Percentiles rank a stretch among this genome's conserved stretches.
phyloP scores from a whole-genome alignment of 1,284 basidiomycete genomes.

The Sutorius eximius region DNA sequence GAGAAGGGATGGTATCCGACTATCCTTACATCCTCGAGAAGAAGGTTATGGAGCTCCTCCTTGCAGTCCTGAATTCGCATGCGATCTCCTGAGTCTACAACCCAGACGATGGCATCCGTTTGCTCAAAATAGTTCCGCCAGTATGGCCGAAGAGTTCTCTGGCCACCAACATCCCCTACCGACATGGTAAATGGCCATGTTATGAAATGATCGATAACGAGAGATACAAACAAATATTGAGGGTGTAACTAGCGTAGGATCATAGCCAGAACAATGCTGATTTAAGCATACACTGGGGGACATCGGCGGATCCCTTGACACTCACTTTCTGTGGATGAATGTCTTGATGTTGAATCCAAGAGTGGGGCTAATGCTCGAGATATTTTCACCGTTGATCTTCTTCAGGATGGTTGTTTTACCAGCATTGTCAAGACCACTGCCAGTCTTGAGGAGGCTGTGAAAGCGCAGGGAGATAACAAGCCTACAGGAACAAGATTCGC shows the following conservation, averaged over 20 bases:
- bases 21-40: constrained; percentile 84
- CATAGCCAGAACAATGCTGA: constrained; percentile 19
- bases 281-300: constrained; percentile 22
- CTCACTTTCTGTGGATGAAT: constrained; percentile 85
- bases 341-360: constrained; percentile 99
- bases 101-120: constrained; percentile 98
- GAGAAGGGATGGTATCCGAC: constrained; percentile 9
- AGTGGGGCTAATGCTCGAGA: constrained; percentile 86
- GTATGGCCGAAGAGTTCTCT: constrained; percentile 92
- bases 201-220: constrained; percentile 9
- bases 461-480: constrained; percentile 5
- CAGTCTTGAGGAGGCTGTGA: constrained; percentile 14
- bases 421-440: constrained; percentile 96
- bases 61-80: constrained; percentile 89
- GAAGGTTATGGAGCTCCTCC: constrained; percentile 80
- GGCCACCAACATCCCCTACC: constrained; percentile 97
- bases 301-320: constrained; percentile 23
- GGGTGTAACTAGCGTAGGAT: constrained; percentile 67
- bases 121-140: constrained; percentile 99
- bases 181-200: constrained; percentile 6
- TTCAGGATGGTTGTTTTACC: constrained; percentile 99
- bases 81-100: constrained; percentile 93
- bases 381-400: constrained; percentile 89
- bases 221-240: constrained; percentile 82
- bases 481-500: constrained; percentile 92